These are phyloP conservation scores for Eleusine coracana DNA, from an alignment of 176 grass and related monocot genomes.

Conservation along the genomic window DNA sequence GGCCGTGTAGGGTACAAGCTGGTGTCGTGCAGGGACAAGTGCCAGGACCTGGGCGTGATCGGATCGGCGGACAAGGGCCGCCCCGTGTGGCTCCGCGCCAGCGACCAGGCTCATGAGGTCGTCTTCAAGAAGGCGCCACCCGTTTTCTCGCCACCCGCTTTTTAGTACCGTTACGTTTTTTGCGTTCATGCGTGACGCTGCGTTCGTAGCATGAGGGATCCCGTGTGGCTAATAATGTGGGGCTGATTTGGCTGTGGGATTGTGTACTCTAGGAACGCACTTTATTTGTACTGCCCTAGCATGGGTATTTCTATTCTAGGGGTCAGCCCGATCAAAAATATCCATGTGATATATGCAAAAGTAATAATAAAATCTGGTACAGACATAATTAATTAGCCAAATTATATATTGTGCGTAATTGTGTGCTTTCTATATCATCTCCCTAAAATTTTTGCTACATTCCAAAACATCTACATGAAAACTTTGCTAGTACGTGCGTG, in stretches of 20 bases:
- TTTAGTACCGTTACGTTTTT: neutral
- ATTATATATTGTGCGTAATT: neutral
- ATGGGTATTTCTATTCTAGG: neutral
- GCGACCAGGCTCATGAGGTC: conserved; percentile 19
- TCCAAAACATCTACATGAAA: no score
- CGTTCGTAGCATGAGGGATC: neutral
- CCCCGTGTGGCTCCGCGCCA: conserved; percentile 33
- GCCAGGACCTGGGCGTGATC: conserved; percentile 42
- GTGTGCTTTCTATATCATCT: neutral
- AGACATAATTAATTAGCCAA: neutral
- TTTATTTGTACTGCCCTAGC: neutral
- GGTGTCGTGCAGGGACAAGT: conserved; percentile 44
- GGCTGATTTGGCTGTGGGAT: no score
- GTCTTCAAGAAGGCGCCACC: conserved; percentile 41
- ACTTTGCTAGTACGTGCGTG: no score
- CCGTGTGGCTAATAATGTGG: no score
- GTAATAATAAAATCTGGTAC: neutral
- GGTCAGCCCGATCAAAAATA: neutral
- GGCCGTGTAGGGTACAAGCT: conserved; percentile 48
- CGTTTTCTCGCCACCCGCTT: neutral
- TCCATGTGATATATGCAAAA: neutral
- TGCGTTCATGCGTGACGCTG: neutral
- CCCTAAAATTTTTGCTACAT: no score
- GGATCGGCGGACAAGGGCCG: neutral
- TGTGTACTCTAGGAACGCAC: no score